Evolutionary conservation across 805 yeast species (phyloP).

Genomic region (Wickerhamomyces mucosus): DNA sequence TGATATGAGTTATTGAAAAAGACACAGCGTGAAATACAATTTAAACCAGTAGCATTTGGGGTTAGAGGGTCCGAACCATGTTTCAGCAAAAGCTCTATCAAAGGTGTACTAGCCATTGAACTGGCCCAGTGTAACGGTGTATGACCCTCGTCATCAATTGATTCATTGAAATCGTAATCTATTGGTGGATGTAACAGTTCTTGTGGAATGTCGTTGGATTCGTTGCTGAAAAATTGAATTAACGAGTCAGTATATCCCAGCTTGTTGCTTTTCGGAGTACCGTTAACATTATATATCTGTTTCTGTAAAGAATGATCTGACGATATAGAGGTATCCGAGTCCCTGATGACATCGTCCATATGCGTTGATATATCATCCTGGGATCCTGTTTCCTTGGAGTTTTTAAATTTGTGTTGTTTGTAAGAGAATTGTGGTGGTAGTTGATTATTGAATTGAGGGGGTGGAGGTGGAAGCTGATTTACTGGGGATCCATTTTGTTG

Average conservation of each 20-base stretch:
- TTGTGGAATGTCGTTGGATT: conserved; percentile 22
- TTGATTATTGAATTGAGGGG: too few species aligned
- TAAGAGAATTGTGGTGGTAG: conserved; percentile 5
- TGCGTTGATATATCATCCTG: conserved; percentile 23
- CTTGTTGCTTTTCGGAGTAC: too few species aligned
- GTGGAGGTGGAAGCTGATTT: too few species aligned
- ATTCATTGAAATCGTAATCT: conserved; percentile 53
- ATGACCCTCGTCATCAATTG: conserved; percentile 74
- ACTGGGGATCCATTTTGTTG: too few species aligned
- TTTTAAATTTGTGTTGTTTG: conserved; percentile 19
- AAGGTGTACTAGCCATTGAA: conserved; percentile 59
- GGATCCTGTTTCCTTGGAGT: conserved; percentile 22
- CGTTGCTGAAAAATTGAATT: conserved; percentile 40
- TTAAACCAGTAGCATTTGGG: conserved; percentile 50
- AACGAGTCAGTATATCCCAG: conserved; percentile 31
- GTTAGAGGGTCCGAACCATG: conserved; percentile 53
- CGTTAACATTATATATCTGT: conserved; percentile 6
- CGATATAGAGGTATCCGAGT: conserved; percentile 32
- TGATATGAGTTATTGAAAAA: conserved; percentile 69
- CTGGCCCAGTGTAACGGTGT: conserved; percentile 83
- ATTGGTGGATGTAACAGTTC: conserved; percentile 46
- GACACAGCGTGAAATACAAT: conserved; percentile 58
- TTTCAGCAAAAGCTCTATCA: conserved; percentile 46
- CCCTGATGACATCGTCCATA: conserved; percentile 25
- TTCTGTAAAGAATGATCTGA: conserved; percentile 23